These are phyloP conservation scores for Trifolium fragiferum DNA, from an alignment of 306 rosid species.

Conservation along the genomic window DNA sequence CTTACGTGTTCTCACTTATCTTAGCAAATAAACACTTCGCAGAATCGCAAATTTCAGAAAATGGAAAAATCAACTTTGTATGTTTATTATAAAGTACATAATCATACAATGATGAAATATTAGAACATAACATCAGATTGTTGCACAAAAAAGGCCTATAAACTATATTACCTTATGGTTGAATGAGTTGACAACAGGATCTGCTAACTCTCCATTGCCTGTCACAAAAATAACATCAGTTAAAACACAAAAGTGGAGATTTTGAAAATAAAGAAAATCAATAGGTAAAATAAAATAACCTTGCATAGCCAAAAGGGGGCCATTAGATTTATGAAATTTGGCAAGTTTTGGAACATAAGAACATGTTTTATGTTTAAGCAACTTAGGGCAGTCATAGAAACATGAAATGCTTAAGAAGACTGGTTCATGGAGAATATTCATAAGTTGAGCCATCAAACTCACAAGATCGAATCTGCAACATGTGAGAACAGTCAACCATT, in stretches of 20 bases:
- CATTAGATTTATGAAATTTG: slow-evolving; percentile 40
- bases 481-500: slow-evolving; percentile 17
- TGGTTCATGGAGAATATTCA: slow-evolving; percentile 53
- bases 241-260: slow-evolving; percentile 6
- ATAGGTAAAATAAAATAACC: slow-evolving; percentile 48
- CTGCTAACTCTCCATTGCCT: slow-evolving; percentile 50
- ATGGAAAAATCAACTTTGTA: neutral
- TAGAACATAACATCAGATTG: slow-evolving; percentile 1
- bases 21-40: slow-evolving; percentile 1
- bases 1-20: slow-evolving; percentile 8
- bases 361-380: slow-evolving; percentile 35
- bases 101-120: slow-evolving; percentile 25
- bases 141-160: slow-evolving; percentile 27
- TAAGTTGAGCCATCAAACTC: slow-evolving; percentile 53
- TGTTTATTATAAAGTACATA: slow-evolving; percentile 1
- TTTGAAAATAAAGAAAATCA: neutral
- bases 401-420: slow-evolving; percentile 41
- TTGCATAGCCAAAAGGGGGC: slow-evolving; percentile 45
- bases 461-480: slow-evolving; percentile 24
- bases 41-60: slow-evolving; percentile 18
- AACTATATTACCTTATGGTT: slow-evolving; percentile 47
- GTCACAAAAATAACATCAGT: slow-evolving; percentile 46
- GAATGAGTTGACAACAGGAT: slow-evolving; percentile 42
- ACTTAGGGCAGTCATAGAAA: slow-evolving; percentile 47
- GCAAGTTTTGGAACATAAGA: slow-evolving; percentile 37